Evolutionary conservation across 1,284 basidiomycete species (phyloP), one percentile per base, ranked within the genome.

Genomic region (Fomitopsis betulina): DNA sequence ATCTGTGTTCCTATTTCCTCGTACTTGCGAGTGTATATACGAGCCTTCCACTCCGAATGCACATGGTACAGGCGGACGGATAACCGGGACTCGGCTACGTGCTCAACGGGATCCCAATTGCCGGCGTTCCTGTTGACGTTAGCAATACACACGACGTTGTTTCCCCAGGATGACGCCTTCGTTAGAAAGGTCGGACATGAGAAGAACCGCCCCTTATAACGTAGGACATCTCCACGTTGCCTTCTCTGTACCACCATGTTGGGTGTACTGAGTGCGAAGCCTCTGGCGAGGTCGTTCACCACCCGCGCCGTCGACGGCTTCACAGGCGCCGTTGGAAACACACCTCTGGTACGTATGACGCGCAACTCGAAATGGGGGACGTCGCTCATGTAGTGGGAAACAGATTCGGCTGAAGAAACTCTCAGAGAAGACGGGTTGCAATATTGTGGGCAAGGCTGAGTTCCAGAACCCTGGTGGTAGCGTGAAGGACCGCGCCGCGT

Each of bases 401-500:
- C 42, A 96, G 94, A 94, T 97, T 62, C 85, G 88, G 64, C 79
- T 97, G 57, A 88, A 91, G 74, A 77, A 77, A 32, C 80, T 98
- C 25, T 97, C 94, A n/a, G 86, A 95, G 62, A 86, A 86, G 72
- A 93, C 87, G 0, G 96, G 96, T n/a, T 89, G 86, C 61, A 86
- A 87, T 60, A 94, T 99, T 60, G 86, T 90, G 61, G 96, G 93
- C 47, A 99, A 99, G 73, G 94, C 95, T 53, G 96, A 99, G 76
- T 96, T 98, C 72, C 94, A 97, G 79, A 97, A 98, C 68, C 97
- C 97, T 0, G 97, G 97, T n/a, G 97, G 97, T 47, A 96, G 93
- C 64, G 94, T 99, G 68, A 99, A 99, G 76, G 96, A 99, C 73
- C 88, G 96, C 59, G 96, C 96, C 40, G 96, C 96, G 0, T 82